Base-by-base conservation (phyloP, 2,329 filamentous ascomycete species). In the Endocalyx cinctus region DNA sequence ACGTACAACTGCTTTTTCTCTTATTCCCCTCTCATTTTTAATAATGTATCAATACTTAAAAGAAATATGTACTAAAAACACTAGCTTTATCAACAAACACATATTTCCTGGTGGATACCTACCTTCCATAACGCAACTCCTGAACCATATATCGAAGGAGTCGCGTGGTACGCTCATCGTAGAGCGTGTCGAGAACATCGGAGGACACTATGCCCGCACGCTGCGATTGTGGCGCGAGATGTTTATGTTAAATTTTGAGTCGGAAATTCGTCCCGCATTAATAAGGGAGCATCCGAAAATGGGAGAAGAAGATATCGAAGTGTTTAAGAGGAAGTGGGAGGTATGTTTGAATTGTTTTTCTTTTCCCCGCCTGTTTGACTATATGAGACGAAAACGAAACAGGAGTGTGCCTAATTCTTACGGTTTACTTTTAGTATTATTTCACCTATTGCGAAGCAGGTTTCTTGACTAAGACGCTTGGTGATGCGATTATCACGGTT, bases 91-190 rank as follows among this genome's bases (percentile, higher is more conserved):
- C 51, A 74, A 81, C 37, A 77, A 79, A 41, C 85, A 87, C 58
- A 87, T 87, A 34, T 87, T 88, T 58, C 84, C 83, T 0, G 82
- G 83, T n/a, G 84, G 83, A 1, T 81, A 87, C 50, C 62, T 87
- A 6, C 77, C 77, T 0, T 72, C 70, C 3, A 66, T 69, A 19
- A 73, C 67, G 11, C 71, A 79, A 43, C 59, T 81, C 13, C 57
- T 80, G 16, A 62, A 67, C 31, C 70, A 79, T 20, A 80, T 87
- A 42, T 72, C 69, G 25, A 64, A 66, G 17, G 77, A 77, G 20
- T 82, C 79, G 0, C 58, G 66, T 8, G 76, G 77, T 1, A 73
- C 72, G 1, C 64, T 87, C 6, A 71, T 87, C 10, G 70, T 86
- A 1, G 80, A 87, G 46, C 68, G 60, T 10, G 64, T 87, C 25